A percentile compares a stretch with the other conserved stretches of the same genome.
Evolutionary conservation across 2,329 filamentous ascomycete genomes (phyloP).

Genomic region (Botryosphaeria dothidea): DNA sequence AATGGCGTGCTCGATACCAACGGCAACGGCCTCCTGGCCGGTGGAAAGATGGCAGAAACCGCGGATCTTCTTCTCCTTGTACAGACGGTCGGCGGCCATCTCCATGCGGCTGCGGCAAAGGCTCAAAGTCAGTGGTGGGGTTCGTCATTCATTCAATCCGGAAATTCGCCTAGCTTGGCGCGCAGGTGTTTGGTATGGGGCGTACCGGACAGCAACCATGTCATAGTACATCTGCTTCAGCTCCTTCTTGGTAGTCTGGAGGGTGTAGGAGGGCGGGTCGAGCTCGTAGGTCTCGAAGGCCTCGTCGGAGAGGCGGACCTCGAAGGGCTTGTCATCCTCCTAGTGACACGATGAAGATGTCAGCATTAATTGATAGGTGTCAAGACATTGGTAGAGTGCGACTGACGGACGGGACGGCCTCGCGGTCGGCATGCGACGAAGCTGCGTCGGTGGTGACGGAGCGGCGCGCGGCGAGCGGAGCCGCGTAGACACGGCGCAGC

Average conservation of each 20-base stretch:
- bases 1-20: conserved; percentile 95
- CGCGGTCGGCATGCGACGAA: conserved; percentile 83
- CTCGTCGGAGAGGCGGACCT: conserved; percentile 91
- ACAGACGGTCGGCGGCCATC: conserved; percentile 97
- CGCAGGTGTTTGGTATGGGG: conserved; percentile 10
- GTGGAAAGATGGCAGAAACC: conserved; percentile 99
- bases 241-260: conserved; percentile 95
- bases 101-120: conserved; percentile 80
- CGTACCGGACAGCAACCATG: conserved; percentile 92
- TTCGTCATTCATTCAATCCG: conserved; percentile 18
- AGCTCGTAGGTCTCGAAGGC: conserved; percentile 99
- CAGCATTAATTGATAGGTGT: neutral
- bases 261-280: conserved; percentile 89
- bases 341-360: conserved; percentile 36
- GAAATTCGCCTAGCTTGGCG: neutral
- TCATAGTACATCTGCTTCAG: conserved; percentile 99
- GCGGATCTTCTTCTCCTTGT: conserved; percentile 99
- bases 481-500: conserved; percentile 37
- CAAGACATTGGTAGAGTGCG: neutral
- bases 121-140: conserved; percentile 10
- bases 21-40: conserved; percentile 95
- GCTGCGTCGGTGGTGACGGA: conserved; percentile 95
- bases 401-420: conserved; percentile 61
- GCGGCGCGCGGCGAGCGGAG: conserved; percentile 50
- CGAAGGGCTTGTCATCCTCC: conserved; percentile 93